A percentile compares a stretch with the other conserved stretches of the same genome.
These are phyloP conservation scores for Monsonia emarginata DNA, from an alignment of 441 rosid genomes.

Conservation along the genomic window DNA sequence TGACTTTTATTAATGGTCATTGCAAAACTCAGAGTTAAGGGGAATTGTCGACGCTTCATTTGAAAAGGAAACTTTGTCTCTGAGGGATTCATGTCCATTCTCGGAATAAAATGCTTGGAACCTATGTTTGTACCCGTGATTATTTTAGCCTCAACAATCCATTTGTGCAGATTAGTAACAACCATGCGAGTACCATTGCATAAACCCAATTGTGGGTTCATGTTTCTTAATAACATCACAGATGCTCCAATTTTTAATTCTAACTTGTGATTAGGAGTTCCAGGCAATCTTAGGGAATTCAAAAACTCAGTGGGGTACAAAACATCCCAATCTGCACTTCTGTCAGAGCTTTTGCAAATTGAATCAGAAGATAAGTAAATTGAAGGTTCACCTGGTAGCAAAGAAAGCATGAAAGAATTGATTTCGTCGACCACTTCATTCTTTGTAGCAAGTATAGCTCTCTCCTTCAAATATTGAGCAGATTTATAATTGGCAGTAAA, in stretches of 20 bases:
- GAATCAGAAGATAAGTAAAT: neutral
- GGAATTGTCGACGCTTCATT: conserved; percentile 7
- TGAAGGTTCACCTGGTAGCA: neutral
- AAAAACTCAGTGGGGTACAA: neutral
- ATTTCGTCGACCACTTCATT: conserved; percentile 6
- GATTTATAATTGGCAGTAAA: neutral
- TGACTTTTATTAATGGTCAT: conserved; percentile 17
- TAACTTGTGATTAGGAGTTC: neutral
- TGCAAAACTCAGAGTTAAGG: neutral
- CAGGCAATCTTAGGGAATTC: neutral
- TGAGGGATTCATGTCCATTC: neutral
- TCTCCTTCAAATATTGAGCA: neutral
- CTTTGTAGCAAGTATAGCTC: neutral
- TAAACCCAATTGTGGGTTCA: neutral
- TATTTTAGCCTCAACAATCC: neutral
- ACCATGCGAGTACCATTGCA: conserved; percentile 9
- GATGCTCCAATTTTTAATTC: neutral
- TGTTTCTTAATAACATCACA: conserved; percentile 7
- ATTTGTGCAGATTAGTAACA: neutral
- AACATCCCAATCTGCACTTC: neutral
- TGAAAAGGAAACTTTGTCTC: neutral
- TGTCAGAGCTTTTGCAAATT: neutral
- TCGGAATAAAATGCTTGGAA: neutral
- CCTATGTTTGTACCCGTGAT: neutral
- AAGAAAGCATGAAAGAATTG: neutral